Evolutionary conservation across 139 green algal genomes (phyloP).

Genomic region (Closterium sp.): DNA sequence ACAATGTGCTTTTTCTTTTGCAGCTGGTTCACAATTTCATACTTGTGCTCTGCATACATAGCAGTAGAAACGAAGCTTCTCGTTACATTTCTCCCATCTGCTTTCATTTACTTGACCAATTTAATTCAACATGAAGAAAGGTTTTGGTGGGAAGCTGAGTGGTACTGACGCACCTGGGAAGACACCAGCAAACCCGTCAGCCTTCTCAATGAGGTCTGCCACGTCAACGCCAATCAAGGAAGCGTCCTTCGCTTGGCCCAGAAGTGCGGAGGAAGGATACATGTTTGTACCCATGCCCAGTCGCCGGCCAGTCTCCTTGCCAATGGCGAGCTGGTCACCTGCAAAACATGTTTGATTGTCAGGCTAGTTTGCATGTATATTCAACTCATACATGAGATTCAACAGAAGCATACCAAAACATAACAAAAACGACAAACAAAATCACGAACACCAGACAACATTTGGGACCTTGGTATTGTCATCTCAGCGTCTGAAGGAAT

Average conservation of each 20-base stretch:
- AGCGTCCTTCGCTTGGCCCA: constrained; percentile 21
- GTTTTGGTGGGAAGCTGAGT: background rate
- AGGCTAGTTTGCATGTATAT: background rate
- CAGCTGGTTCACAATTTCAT: constrained; percentile 50
- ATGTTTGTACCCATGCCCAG: constrained; percentile 60
- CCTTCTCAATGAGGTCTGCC: constrained; percentile 50
- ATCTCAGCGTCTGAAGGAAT: too few species aligned
- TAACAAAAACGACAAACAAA: too few species aligned
- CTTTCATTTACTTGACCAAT: background rate
- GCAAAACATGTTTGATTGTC: background rate
- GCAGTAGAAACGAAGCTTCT: background rate
- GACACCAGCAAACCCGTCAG: constrained; percentile 53
- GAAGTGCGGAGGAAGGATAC: constrained; percentile 46
- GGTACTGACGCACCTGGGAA: constrained; percentile 37
- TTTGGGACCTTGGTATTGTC: too few species aligned
- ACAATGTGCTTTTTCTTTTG: constrained; percentile 47
- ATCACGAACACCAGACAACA: too few species aligned
- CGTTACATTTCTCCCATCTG: background rate
- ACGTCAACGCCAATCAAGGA: constrained; percentile 16
- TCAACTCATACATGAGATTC: background rate
- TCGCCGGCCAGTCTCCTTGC: constrained; percentile 48
- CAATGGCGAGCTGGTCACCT: constrained; percentile 57
- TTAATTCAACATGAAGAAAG: background rate
- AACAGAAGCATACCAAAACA: background rate
- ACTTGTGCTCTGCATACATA: constrained; percentile 49